Conservation (phyloP, 768 basidiomycete species). For the Dioszegia aurantiaca region DNA sequence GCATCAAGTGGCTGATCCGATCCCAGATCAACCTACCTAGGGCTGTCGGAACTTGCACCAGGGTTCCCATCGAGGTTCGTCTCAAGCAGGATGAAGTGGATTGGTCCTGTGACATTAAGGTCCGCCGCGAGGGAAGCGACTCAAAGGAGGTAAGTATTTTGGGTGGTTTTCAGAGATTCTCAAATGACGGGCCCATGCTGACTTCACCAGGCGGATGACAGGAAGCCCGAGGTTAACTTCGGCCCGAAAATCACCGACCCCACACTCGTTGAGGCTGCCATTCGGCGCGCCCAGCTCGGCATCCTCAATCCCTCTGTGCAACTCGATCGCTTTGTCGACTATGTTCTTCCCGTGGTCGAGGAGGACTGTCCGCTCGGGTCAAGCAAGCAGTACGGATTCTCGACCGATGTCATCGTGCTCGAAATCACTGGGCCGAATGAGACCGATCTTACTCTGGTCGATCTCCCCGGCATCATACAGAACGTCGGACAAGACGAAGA, state of each 20-base stretch:
- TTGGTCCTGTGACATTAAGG: constrained; percentile 15
- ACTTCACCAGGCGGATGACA: background rate
- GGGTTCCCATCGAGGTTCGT: constrained; percentile 18
- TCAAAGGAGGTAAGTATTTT: background rate
- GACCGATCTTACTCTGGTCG: constrained; percentile 42
- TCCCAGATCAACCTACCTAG: constrained; percentile 21
- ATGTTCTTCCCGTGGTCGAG: constrained; percentile 1
- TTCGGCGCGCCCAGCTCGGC: constrained; percentile 17
- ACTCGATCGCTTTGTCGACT: constrained; percentile 4
- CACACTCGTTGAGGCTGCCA: background rate
- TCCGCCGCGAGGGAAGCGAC: constrained; percentile 10
- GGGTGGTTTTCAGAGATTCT: background rate
- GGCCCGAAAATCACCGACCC: constrained; percentile 6
- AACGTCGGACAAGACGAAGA: constrained; percentile 55
- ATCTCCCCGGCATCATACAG: constrained; percentile 60
- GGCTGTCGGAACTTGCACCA: constrained; percentile 17
- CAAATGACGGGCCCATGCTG: no score
- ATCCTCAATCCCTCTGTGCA: constrained; percentile 13
- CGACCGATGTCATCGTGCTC: constrained; percentile 17
- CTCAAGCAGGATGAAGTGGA: constrained; percentile 12
- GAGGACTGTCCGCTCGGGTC: background rate
- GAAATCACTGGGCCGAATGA: constrained; percentile 43
- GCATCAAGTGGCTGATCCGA: background rate
- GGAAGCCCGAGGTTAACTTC: constrained; percentile 10
- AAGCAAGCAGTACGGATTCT: background rate